These are phyloP conservation scores for Glonium stellatum DNA, from an alignment of 495 filamentous ascomycete species.

Conservation along the genomic window DNA sequence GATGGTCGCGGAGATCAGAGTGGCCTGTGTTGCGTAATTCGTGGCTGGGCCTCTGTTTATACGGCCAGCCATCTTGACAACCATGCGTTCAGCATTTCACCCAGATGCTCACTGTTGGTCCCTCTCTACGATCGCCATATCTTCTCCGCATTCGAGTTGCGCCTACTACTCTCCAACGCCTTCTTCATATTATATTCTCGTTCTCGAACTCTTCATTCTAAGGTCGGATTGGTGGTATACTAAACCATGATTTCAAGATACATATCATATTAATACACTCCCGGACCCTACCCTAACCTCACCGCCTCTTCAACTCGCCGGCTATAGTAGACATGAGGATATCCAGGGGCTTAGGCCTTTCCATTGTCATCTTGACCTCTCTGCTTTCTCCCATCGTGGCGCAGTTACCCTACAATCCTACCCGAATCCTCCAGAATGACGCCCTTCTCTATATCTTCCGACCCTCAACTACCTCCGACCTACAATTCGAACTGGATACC, in stretches of 20 bases:
- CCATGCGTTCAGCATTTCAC: not conserved
- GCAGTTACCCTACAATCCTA: conserved; percentile 65
- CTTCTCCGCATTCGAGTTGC: not conserved
- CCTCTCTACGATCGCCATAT: not conserved
- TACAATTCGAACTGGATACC: conserved; percentile 48
- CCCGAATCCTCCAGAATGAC: conserved; percentile 51
- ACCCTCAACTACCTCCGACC: conserved; percentile 38
- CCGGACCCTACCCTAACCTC: not conserved
- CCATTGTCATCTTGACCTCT: conserved; percentile 10
- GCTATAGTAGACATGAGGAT: conserved; percentile 4
- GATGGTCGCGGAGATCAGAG: not conserved
- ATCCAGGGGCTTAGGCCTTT: conserved; percentile 3
- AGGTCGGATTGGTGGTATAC: not conserved
- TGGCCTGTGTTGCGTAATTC: conserved; percentile 1
- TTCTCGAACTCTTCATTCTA: not conserved
- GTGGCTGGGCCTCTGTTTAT: conserved; percentile 7
- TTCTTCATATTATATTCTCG: not conserved
- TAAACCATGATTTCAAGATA: not conserved
- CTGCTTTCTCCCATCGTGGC: conserved; percentile 16
- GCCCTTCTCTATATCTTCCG: conserved; percentile 56
- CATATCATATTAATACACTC: not conserved
- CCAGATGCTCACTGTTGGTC: not conserved
- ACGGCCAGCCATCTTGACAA: not conserved
- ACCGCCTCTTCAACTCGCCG: not conserved
- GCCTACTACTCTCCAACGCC: not conserved